phyloP scores from a whole-genome alignment of 2,329 filamentous ascomycete species.

The Tolypocladium tropicale region DNA sequence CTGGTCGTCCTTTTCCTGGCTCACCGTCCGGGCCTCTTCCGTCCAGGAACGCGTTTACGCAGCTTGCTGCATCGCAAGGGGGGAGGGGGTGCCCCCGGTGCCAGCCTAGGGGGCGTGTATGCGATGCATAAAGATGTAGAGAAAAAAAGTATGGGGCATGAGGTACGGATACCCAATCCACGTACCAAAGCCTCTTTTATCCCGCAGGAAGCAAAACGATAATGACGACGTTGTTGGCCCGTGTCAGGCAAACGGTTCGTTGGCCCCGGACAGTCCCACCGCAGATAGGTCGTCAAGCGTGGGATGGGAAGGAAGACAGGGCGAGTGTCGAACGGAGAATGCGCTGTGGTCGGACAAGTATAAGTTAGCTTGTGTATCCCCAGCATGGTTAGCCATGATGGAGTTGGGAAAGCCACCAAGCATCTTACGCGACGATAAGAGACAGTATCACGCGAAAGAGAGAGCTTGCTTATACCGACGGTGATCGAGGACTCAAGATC shows the following conservation, averaged over 20 bases:
- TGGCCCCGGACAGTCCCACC: slow-evolving; percentile 20
- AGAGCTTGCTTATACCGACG: background rate
- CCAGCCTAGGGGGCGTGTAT: slow-evolving; percentile 13
- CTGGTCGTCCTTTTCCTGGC: background rate
- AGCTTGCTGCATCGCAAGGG: slow-evolving; percentile 10
- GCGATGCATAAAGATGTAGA: slow-evolving; percentile 15
- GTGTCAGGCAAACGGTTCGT: slow-evolving; percentile 16
- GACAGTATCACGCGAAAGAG: background rate
- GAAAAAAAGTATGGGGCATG: slow-evolving; percentile 20
- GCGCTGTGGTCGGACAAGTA: slow-evolving; percentile 19
- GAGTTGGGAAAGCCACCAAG: slow-evolving; percentile 8
- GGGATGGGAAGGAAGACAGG: slow-evolving; percentile 7
- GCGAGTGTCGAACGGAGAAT: slow-evolving; percentile 14
- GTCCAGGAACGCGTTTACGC: slow-evolving; percentile 14
- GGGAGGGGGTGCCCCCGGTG: slow-evolving; percentile 13
- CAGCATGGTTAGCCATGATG: slow-evolving; percentile 3
- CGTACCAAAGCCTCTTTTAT: slow-evolving; percentile 24
- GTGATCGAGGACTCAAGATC: background rate
- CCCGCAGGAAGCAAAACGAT: slow-evolving; percentile 22
- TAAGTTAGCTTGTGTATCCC: slow-evolving; percentile 27
- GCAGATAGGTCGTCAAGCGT: slow-evolving; percentile 9
- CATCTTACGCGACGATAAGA: background rate
- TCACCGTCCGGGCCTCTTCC: background rate
- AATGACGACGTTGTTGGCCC: slow-evolving; percentile 17
- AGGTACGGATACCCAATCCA: slow-evolving; percentile 31